These are phyloP conservation scores for Botrytis pseudocinerea DNA, from an alignment of 2,329 filamentous ascomycete species.

Conservation along the genomic window DNA sequence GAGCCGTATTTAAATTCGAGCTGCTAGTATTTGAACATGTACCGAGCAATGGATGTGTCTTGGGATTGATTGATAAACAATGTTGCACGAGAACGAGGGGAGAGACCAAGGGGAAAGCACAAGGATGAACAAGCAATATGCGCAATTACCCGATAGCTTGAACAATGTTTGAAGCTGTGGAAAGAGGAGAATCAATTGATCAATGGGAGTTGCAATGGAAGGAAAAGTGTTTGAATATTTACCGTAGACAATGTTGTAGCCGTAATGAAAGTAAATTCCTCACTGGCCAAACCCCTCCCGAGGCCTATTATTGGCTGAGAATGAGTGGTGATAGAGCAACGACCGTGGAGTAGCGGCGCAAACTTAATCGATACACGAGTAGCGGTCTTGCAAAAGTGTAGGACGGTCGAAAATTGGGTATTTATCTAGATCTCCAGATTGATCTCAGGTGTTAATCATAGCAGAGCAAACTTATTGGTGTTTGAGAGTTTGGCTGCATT, in stretches of 20 bases:
- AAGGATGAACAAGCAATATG: slow-evolving; percentile 1
- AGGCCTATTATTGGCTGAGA: slow-evolving; percentile 16
- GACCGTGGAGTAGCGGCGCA: background rate
- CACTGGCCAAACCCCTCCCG: slow-evolving; percentile 11
- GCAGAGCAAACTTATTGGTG: background rate
- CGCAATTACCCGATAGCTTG: background rate
- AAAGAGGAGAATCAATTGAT: slow-evolving; percentile 9
- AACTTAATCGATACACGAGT: background rate
- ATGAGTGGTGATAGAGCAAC: background rate
- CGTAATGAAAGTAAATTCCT: slow-evolving; percentile 12
- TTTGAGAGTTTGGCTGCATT: background rate
- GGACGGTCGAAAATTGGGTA: background rate
- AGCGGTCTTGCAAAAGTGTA: background rate
- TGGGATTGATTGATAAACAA: background rate
- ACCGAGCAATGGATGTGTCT: background rate
- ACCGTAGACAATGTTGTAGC: background rate
- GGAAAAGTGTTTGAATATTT: background rate
- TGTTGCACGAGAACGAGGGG: background rate
- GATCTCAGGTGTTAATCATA: background rate
- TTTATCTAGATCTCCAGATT: background rate
- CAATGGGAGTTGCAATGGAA: background rate
- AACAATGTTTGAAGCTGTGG: background rate
- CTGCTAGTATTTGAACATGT: slow-evolving; percentile 2
- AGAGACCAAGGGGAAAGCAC: slow-evolving; percentile 9
- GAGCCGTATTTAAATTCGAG: background rate